Conservation (phyloP, 2,329 filamentous ascomycete genomes). For the Colletotrichum caudatum region DNA sequence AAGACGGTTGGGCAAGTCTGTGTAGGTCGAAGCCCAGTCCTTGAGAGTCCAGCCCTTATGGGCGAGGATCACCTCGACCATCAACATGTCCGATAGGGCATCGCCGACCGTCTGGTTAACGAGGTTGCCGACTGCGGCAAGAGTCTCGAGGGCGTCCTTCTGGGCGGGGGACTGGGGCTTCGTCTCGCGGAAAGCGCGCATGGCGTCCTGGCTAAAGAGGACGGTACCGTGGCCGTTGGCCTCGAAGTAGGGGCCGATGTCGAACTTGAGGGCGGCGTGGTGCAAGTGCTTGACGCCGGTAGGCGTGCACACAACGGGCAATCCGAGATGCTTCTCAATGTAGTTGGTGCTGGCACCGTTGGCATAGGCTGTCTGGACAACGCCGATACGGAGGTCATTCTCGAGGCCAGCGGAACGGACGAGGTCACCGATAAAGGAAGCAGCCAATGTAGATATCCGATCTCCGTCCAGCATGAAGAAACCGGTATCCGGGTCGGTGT, state of each 20-base stretch:
- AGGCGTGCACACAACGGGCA: slow-evolving; percentile 92
- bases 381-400: slow-evolving; percentile 87
- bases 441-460: slow-evolving; percentile 93
- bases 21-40: slow-evolving; percentile 94
- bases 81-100: slow-evolving; percentile 92
- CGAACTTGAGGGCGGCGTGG: slow-evolving; percentile 94
- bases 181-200: slow-evolving; percentile 81
- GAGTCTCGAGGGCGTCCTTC: slow-evolving; percentile 86
- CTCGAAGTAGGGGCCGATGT: slow-evolving; percentile 98
- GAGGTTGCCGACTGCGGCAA: slow-evolving; percentile 85
- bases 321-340: slow-evolving; percentile 85
- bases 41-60: slow-evolving; percentile 92
- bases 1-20: slow-evolving; percentile 94
- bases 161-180: slow-evolving; percentile 92
- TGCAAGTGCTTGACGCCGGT: slow-evolving; percentile 98
- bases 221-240: slow-evolving; percentile 98
- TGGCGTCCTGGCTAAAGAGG: slow-evolving; percentile 88
- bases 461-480: slow-evolving; percentile 97
- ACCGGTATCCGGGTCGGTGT: slow-evolving; percentile 81
- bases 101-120: slow-evolving; percentile 99
- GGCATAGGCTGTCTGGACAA: slow-evolving; percentile 97
- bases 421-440: slow-evolving; percentile 92
- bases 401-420: slow-evolving; percentile 82
- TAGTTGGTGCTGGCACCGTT: slow-evolving; percentile 96
- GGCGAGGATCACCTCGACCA: slow-evolving; percentile 95